Conservation (phyloP, 257 asterid genomes). For the Solanum clarkiae region DNA sequence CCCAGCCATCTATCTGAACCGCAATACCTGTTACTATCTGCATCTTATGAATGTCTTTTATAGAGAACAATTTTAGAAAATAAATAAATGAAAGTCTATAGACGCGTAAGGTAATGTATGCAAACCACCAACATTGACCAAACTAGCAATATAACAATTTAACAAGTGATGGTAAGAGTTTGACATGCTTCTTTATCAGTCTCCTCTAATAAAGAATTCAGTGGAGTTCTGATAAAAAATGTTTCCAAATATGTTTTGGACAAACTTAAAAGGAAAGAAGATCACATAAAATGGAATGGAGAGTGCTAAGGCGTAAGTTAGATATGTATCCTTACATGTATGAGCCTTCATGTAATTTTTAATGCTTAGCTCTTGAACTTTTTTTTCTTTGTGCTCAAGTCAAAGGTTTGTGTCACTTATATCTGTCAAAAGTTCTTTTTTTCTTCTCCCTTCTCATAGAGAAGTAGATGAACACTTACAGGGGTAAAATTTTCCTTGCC, state of each 20-base stretch:
- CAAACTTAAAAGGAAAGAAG: not conserved
- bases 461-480: not conserved
- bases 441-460: not conserved
- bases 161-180: not conserved
- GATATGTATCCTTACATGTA: not conserved
- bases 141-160: not conserved
- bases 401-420: not conserved
- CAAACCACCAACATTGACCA: not conserved
- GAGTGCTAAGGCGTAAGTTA: not conserved
- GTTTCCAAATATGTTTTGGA: not conserved
- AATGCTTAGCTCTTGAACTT: not conserved
- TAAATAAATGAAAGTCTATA: not conserved
- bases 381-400: not conserved
- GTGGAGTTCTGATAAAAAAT: not conserved
- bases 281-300: not conserved
- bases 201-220: not conserved
- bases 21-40: not conserved
- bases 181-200: not conserved
- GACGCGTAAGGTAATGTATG: not conserved
- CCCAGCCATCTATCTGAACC: not conserved
- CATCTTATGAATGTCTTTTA: not conserved
- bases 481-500: not conserved
- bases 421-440: not conserved
- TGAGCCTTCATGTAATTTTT: not conserved
- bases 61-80: not conserved